Evolutionary conservation across 805 yeast species (phyloP), one percentile per base, ranked within the genome.

Genomic region (Kazachstania bromeliacearum): DNA sequence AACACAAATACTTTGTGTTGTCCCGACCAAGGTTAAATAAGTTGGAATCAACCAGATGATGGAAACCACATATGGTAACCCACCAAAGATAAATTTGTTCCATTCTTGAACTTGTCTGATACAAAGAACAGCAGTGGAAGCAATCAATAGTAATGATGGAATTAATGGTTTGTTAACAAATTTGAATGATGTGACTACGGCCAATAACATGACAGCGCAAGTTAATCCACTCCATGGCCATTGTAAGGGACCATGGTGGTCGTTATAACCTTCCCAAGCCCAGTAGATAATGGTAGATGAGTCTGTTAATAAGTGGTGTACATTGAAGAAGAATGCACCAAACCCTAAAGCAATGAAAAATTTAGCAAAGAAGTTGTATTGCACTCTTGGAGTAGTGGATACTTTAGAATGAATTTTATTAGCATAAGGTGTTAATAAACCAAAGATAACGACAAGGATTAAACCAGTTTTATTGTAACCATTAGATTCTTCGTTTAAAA

Each of bases 201-300:
- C 95, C 3, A 68, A 34, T 9, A 72, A 58, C 67, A 82, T 68
- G 5, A 75, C 71, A 8, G 63, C 53, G 41, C 88, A 70, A 18
- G 84, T 73, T 19, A 81, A 42, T 7, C 79, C 71, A 33, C 94
- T 89, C 57, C 60, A 58, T 20, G 64, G 64, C 58, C 60, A 67
- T 21, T 94, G 85, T 31, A 87, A 75, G 9, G 96, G 94, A 4
- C 82, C 70, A 8, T 96, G 96, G 3, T 64, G 63, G n/a, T 84
- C 66, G 28, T 94, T 95, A 56, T 71, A 89, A 1, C 98, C 98
- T 42, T 79, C 82, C 97, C 97, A 92, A n/a, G 77, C 75, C 96
- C 96, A 92, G 32, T 79, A 67, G n/a, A 85, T 81, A 29, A 89
- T 68, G 7, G 92, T 82, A 2, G 94, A 78, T 0, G 96, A 71